These are phyloP conservation scores for Geosmithia flava DNA, from an alignment of 2,329 filamentous ascomycete genomes.

Conservation along the genomic window DNA sequence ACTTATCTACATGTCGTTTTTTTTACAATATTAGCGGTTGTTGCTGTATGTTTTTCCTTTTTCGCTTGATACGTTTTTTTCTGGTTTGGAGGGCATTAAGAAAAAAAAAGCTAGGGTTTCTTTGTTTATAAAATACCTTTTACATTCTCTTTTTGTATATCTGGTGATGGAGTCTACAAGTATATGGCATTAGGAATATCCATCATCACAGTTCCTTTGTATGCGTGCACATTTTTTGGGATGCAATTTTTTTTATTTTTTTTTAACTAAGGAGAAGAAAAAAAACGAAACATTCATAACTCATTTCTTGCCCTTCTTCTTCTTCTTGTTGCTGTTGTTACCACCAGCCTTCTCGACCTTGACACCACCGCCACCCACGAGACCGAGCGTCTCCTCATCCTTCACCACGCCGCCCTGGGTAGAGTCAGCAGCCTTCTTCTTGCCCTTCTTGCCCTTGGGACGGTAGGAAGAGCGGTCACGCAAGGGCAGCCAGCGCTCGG, in stretches of 20 bases:
- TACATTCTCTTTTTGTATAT: background rate
- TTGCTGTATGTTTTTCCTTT: background rate
- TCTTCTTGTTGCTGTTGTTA: slow-evolving; percentile 42
- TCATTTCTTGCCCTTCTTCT: slow-evolving; percentile 41
- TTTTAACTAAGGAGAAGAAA: too few species aligned
- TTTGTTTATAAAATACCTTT: background rate
- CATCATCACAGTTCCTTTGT: too few species aligned
- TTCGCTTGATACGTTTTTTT: background rate
- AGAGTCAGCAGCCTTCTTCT: slow-evolving; percentile 63
- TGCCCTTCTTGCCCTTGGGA: slow-evolving; percentile 86
- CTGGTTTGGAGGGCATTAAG: background rate
- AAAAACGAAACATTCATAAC: background rate
- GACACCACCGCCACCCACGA: slow-evolving; percentile 51
- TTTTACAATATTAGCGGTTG: background rate
- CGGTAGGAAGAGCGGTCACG: slow-evolving; percentile 80
- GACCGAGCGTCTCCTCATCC: slow-evolving; percentile 56
- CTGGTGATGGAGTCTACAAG: too few species aligned
- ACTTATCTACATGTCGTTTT: background rate
- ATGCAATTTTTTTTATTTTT: too few species aligned
- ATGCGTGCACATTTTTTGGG: too few species aligned
- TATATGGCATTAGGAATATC: too few species aligned
- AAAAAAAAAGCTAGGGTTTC: background rate
- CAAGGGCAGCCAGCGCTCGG: slow-evolving; percentile 87
- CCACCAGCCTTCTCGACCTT: slow-evolving; percentile 48
- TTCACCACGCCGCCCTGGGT: slow-evolving; percentile 78